A percentile compares a stretch with the other conserved stretches of the same genome.
phyloP scores from a whole-genome alignment of 2,329 filamentous ascomycete species.

The Lojkania enalia region DNA sequence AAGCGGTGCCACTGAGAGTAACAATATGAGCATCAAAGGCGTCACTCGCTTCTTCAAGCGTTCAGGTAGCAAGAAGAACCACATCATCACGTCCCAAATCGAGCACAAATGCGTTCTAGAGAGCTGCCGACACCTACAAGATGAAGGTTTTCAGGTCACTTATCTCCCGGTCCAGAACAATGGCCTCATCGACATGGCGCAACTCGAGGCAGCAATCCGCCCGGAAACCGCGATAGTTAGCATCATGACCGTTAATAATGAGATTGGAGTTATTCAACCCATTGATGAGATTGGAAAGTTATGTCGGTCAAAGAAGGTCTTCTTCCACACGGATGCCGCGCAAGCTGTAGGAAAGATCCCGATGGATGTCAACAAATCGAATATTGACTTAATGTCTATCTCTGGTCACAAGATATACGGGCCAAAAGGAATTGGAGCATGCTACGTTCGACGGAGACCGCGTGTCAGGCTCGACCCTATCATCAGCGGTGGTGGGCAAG shows the following conservation, averaged over 20 bases:
- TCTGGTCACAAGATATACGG: conserved; percentile 99
- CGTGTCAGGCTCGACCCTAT: conserved; percentile 93
- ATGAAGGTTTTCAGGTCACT: conserved; percentile 96
- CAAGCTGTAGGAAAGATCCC: conserved; percentile 99
- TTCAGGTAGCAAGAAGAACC: conserved; percentile 94
- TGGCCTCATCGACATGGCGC: conserved; percentile 81
- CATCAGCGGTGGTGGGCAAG: conserved; percentile 94
- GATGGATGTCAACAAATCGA: conserved; percentile 95
- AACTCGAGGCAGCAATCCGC: conserved; percentile 84
- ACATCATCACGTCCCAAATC: conserved; percentile 96
- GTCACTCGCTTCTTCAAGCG: conserved; percentile 94
- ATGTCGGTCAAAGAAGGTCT: conserved; percentile 88
- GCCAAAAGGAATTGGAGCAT: conserved; percentile 94
- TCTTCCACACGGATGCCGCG: conserved; percentile 96
- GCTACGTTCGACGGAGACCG: conserved; percentile 89
- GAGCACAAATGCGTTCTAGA: conserved; percentile 99
- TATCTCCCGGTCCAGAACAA: conserved; percentile 88
- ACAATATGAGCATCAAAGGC: conserved; percentile 99
- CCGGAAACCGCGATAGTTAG: conserved; percentile 92
- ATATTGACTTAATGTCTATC: conserved; percentile 98
- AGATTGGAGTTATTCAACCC: conserved; percentile 98
- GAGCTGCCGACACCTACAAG: conserved; percentile 93
- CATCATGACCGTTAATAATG: conserved; percentile 99
- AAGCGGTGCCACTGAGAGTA: conserved; percentile 95
- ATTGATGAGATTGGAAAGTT: conserved; percentile 90